Conservation (phyloP, 805 yeast genomes). For the Hanseniaspora singularis region DNA sequence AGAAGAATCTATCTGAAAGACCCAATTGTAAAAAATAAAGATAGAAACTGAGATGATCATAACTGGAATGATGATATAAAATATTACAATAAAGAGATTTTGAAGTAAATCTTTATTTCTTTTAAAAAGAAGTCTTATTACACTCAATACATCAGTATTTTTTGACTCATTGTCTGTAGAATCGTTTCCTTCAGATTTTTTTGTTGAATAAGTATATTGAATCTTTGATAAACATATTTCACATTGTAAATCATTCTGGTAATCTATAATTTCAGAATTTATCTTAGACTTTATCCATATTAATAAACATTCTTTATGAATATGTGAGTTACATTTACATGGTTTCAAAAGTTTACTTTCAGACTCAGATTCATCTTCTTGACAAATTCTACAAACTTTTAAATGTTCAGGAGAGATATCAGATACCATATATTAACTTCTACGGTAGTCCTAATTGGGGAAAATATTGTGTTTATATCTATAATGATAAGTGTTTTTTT, state of each 20-base stretch:
- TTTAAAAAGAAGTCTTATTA: not conserved
- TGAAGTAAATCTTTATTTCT: not conserved
- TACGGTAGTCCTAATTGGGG: too few species aligned
- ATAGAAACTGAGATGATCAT: not conserved
- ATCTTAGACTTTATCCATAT: conserved; percentile 9
- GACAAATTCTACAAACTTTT: conserved; percentile 12
- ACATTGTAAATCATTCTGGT: conserved; percentile 13
- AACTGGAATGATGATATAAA: not conserved
- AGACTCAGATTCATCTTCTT: conserved; percentile 11
- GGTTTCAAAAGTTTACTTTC: conserved; percentile 2
- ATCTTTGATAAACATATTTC: conserved; percentile 9
- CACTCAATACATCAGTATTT: not conserved
- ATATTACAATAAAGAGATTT: not conserved
- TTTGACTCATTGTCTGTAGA: not conserved
- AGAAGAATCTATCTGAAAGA: too few species aligned
- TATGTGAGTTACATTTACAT: conserved; percentile 11
- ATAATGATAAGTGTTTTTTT: too few species aligned
- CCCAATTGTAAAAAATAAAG: not conserved
- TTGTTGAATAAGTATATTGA: conserved; percentile 1
- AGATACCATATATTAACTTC: too few species aligned
- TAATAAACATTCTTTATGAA: conserved; percentile 8
- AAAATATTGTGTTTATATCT: too few species aligned
- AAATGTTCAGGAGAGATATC: not conserved
- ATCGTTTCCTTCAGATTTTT: not conserved
- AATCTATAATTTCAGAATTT: conserved; percentile 8